Evolutionary conservation across 23 red algal genomes (phyloP).

Genomic region (Gracilariopsis chorda): DNA sequence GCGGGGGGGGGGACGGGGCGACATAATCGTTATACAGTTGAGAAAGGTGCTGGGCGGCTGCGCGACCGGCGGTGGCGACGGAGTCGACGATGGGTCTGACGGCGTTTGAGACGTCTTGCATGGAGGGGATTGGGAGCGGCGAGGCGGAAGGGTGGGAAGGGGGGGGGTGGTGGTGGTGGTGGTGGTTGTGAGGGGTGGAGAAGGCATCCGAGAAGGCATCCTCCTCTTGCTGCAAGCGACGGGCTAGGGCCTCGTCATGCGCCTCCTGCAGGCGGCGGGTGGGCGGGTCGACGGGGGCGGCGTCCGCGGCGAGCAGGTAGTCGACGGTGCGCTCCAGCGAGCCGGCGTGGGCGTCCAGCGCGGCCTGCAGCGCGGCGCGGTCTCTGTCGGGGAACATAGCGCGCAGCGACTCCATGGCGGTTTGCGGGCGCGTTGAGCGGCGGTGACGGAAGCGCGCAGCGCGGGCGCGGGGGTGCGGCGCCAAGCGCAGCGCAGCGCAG

Average conservation of each 20-base stretch:
- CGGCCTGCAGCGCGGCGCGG: constrained; percentile 29
- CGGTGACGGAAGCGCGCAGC: too few species aligned
- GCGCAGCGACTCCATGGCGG: constrained; percentile 41
- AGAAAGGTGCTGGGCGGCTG: constrained; percentile 34
- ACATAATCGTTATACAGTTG: constrained; percentile 38
- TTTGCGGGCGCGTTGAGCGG: too few species aligned
- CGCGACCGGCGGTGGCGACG: constrained; percentile 28
- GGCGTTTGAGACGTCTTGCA: constrained; percentile 43
- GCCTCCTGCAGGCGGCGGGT: constrained; percentile 30
- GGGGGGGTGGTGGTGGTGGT: neutral
- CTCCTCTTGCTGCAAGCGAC: constrained; percentile 38
- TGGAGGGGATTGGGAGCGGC: constrained; percentile 36
- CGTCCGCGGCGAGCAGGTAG: constrained; percentile 9
- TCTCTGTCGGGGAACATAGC: constrained; percentile 62
- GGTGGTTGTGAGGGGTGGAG: too few species aligned
- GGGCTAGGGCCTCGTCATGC: constrained; percentile 55
- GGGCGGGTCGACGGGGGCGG: neutral
- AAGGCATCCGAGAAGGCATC: neutral
- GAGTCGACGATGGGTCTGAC: constrained; percentile 42
- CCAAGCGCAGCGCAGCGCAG: too few species aligned
- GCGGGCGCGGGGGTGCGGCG: too few species aligned
- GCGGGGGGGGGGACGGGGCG: neutral
- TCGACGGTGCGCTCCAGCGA: constrained; percentile 63
- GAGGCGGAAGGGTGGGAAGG: neutral
- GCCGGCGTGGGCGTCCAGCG: constrained; percentile 29